Evolutionary conservation across 768 basidiomycete genomes (phyloP).

Genomic region (Paxillus ammoniavirescens): DNA sequence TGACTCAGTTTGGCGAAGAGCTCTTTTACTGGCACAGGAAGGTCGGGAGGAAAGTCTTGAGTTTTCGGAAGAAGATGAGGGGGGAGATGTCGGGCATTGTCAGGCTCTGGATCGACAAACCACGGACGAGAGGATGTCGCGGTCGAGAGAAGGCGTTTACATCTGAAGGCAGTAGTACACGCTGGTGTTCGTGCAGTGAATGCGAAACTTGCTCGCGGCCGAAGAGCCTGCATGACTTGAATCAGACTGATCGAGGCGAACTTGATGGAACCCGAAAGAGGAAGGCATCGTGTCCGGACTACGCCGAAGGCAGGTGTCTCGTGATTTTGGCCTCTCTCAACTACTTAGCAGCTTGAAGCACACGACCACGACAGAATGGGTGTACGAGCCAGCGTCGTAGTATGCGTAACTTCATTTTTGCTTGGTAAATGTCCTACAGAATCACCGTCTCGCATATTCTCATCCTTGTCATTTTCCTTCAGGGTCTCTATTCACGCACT

Average conservation of each 20-base stretch:
- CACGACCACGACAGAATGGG: constrained; percentile 46
- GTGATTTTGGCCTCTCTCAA: no score
- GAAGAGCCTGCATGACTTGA: constrained; percentile 26
- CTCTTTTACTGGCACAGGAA: constrained; percentile 50
- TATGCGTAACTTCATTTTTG: constrained; percentile 77
- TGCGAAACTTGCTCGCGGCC: constrained; percentile 6
- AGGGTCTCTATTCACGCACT: constrained; percentile 85
- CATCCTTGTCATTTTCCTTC: not conserved
- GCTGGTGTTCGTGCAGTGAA: not conserved
- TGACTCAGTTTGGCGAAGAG: constrained; percentile 55
- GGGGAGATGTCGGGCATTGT: constrained; percentile 17
- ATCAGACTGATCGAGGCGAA: not conserved
- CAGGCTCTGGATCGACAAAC: constrained; percentile 59
- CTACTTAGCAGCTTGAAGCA: not conserved
- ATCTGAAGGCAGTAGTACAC: not conserved
- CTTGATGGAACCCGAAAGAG: no score
- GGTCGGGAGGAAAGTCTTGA: constrained; percentile 42
- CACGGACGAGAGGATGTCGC: constrained; percentile 42
- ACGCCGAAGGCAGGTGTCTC: no score
- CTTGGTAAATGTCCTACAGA: constrained; percentile 49
- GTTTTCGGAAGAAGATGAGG: constrained; percentile 27
- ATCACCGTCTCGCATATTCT: not conserved
- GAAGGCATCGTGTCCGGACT: no score
- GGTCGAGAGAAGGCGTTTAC: constrained; percentile 13
- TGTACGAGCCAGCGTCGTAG: constrained; percentile 69